Evolutionary conservation across 352 stramenopile genomes (phyloP).

Genomic region (Phytopythium vexans): DNA sequence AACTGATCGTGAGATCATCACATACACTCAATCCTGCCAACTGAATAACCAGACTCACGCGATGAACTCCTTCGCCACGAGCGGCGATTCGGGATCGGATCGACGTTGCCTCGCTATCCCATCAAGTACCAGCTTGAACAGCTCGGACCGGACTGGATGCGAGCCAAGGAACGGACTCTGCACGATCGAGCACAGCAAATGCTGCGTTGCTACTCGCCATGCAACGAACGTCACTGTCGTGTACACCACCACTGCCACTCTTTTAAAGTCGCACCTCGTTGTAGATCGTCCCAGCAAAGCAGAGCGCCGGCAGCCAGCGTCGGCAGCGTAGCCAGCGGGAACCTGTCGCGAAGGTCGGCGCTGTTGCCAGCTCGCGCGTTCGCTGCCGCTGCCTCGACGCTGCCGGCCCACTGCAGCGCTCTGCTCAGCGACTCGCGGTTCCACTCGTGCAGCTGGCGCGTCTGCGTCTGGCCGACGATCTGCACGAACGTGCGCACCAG

Average conservation of each 20-base stretch:
- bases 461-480: conserved; percentile 49
- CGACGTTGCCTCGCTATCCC: conserved; percentile 15
- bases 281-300: conserved; percentile 6
- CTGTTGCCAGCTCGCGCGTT: conserved; percentile 7
- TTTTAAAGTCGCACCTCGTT: conserved; percentile 2
- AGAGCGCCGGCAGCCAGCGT: conserved; percentile 20
- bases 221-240: conserved; percentile 9
- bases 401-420: conserved; percentile 34
- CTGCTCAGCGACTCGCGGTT: conserved; percentile 43
- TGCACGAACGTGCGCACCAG: conserved; percentile 31
- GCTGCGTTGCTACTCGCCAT: conserved; percentile 18
- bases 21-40: neutral
- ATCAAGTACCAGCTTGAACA: conserved; percentile 27
- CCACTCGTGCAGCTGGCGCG: conserved; percentile 44
- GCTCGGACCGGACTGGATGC: conserved; percentile 39
- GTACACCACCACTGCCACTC: neutral
- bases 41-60: conserved; percentile 8
- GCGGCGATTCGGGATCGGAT: conserved; percentile 3
- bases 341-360: conserved; percentile 19
- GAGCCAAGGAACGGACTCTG: conserved; percentile 47
- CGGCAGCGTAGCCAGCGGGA: conserved; percentile 34
- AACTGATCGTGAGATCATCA: neutral
- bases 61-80: conserved; percentile 10
- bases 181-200: conserved; percentile 42
- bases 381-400: conserved; percentile 25